A percentile compares a stretch with the other conserved stretches of the same genome.
Evolutionary conservation across 192 early-diverging fungal species (phyloP).

Genomic region (Coemansia sp.): DNA sequence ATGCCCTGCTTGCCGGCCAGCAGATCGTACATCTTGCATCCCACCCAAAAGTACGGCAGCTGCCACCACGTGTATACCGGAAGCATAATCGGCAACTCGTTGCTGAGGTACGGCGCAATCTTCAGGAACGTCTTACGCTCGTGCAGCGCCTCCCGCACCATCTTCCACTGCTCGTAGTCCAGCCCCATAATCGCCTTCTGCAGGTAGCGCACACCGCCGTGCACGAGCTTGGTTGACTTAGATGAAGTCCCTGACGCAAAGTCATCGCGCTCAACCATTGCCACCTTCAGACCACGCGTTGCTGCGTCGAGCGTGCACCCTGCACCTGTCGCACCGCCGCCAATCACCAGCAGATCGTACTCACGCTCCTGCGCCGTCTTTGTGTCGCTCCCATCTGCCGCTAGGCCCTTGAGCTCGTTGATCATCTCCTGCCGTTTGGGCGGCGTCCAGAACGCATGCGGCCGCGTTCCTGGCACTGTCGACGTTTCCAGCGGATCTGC

Average conservation of each 20-base stretch:
- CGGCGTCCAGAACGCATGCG: constrained; percentile 72
- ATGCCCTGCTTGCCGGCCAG: constrained; percentile 84
- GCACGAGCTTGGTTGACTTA: constrained; percentile 91
- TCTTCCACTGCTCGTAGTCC: constrained; percentile 95
- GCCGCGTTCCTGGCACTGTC: constrained; percentile 41
- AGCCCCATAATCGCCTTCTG: constrained; percentile 94
- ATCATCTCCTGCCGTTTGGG: constrained; percentile 74
- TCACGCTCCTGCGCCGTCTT: constrained; percentile 44
- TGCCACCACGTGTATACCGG: constrained; percentile 97
- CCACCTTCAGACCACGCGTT: constrained; percentile 87
- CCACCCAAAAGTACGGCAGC: constrained; percentile 94
- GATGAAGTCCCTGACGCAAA: constrained; percentile 92
- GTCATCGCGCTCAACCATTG: constrained; percentile 94
- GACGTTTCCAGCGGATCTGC: constrained; percentile 43
- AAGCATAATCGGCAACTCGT: constrained; percentile 92
- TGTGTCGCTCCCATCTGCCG: constrained; percentile 34
- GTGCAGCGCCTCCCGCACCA: constrained; percentile 93
- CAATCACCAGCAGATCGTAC: constrained; percentile 89
- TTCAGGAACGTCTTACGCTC: constrained; percentile 91
- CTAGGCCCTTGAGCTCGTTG: constrained; percentile 59
- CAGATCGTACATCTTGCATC: constrained; percentile 89
- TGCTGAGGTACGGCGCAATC: constrained; percentile 92
- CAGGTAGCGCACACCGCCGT: constrained; percentile 95
- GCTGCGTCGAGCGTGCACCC: constrained; percentile 92
- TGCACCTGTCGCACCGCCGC: constrained; percentile 93